phyloP scores from a whole-genome alignment of 768 basidiomycete species.

The Sarcodon aspratus region DNA sequence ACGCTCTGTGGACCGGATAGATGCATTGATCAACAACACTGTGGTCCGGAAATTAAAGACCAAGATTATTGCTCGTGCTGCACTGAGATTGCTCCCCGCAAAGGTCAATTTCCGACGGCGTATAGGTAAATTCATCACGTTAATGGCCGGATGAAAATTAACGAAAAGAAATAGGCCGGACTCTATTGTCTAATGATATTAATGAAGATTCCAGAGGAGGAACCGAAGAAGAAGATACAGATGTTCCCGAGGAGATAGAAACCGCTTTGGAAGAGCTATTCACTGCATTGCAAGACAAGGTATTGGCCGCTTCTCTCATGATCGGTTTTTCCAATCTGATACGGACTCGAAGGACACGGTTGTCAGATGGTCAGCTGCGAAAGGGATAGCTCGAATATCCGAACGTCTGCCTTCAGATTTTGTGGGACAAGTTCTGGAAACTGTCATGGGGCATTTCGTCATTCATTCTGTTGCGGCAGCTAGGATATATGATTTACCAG shows the following conservation, averaged over 20 bases:
- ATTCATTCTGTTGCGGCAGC: constrained; percentile 61
- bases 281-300: constrained; percentile 69
- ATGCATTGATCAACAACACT: constrained; percentile 41
- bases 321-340: neutral
- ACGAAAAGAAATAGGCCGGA: neutral
- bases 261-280: constrained; percentile 62
- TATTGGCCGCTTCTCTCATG: constrained; percentile 17
- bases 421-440: constrained; percentile 72
- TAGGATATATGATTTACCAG: constrained; percentile 57
- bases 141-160: neutral
- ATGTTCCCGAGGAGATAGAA: constrained; percentile 77
- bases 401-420: constrained; percentile 71
- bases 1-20: constrained; percentile 26
- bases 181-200: constrained; percentile 5
- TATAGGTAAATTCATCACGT: constrained; percentile 23
- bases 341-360: constrained; percentile 66
- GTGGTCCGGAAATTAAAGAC: constrained; percentile 55
- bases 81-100: constrained; percentile 49
- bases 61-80: constrained; percentile 60
- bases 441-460: constrained; percentile 62
- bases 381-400: constrained; percentile 78
- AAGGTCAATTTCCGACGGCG: constrained; percentile 19
- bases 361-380: constrained; percentile 91
- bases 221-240: constrained; percentile 30
- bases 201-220: constrained; percentile 8